Base-by-base conservation (phyloP, 768 basidiomycete species). In the Chalciporus pseudorubinellus region DNA sequence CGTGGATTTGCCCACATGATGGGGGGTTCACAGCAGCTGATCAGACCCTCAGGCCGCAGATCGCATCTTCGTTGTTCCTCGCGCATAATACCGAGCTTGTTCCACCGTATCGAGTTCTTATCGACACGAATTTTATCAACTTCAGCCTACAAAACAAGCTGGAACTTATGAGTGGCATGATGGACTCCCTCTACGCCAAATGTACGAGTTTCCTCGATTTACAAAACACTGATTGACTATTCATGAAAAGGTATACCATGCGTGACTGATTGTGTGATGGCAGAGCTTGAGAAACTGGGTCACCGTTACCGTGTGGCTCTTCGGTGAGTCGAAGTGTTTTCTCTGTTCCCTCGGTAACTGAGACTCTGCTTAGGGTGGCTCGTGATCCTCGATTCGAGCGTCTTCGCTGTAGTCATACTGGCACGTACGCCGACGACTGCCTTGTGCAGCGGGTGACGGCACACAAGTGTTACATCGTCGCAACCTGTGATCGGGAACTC, bases 121-220 rank as follows among this genome's bases (percentile, higher is more conserved):
- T 99, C 53, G 97, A 99, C 71, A 99, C 97, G 66, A 99, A 99
- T 69, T 98, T 99, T 61, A 99, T 99, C 78, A 98, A 98, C 67
- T 95, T 98, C 68, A 92, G 88, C 59, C 78, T 99, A 44, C 97
- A 99, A 74, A 99, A 98, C 71, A 97, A 98, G 70, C 74, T 99
- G 58, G 97, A 99, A 69, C 79, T 98, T 48, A 77, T 98, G 19
- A 84, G 87, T 62, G 94, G 91, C n/a, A 98, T 99, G 97, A 98
- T 99, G 97, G 97, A 99, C 65, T 95, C 93, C 63, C 76, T 98
- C 14, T 97, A 92, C 70, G 97, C 97, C 12, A 98, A 99, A 75
- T 98, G 95, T 95, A 59, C 50, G 82, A 69, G 31, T 6, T 36
- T 26, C 16, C 45, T 20, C 12, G 14, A 42, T 45, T 42, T 7